These are phyloP conservation scores for Grifola frondosa DNA, from an alignment of 1,284 basidiomycete genomes.

Conservation along the genomic window DNA sequence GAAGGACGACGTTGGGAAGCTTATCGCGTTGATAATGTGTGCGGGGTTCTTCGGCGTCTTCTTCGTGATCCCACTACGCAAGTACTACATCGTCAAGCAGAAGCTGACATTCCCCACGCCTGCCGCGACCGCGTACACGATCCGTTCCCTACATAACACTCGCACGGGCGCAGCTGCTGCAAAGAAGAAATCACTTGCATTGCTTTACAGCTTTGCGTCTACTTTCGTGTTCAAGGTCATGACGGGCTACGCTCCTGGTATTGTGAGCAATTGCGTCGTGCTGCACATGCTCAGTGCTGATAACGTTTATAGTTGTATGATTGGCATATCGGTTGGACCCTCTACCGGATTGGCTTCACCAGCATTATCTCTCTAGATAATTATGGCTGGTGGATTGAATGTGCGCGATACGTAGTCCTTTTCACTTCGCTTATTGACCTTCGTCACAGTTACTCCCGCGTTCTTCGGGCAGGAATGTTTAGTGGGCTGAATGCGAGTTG, in stretches of 20 bases:
- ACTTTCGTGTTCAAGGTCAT: conserved; percentile 57
- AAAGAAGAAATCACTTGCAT: conserved; percentile 56
- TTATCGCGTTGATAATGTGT: conserved; percentile 57
- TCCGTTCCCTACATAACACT: conserved; percentile 60
- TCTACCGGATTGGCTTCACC: conserved; percentile 61
- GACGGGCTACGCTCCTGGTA: conserved; percentile 59
- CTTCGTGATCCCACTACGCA: conserved; percentile 65
- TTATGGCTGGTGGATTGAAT: conserved; percentile 54
- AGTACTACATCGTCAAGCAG: conserved; percentile 68
- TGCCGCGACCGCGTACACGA: conserved; percentile 69
- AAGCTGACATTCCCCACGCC: conserved; percentile 71
- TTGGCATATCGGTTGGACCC: conserved; percentile 69
- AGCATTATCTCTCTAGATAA: conserved; percentile 61
- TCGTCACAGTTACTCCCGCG: conserved; percentile 53
- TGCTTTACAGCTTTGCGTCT: conserved; percentile 48
- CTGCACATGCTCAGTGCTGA: background rate
- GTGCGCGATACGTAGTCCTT: conserved; percentile 31
- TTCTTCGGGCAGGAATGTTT: conserved; percentile 72
- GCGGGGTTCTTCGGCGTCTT: conserved; percentile 68
- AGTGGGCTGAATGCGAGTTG: conserved; percentile 64
- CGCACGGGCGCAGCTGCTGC: conserved; percentile 49
- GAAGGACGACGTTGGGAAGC: conserved; percentile 49
- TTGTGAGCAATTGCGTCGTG: conserved; percentile 33
- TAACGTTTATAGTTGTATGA: conserved; percentile 47
- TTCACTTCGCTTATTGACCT: background rate